These are phyloP conservation scores for Saccharomyces kudriavzevii DNA, from an alignment of 805 yeast genomes.

Conservation along the genomic window DNA sequence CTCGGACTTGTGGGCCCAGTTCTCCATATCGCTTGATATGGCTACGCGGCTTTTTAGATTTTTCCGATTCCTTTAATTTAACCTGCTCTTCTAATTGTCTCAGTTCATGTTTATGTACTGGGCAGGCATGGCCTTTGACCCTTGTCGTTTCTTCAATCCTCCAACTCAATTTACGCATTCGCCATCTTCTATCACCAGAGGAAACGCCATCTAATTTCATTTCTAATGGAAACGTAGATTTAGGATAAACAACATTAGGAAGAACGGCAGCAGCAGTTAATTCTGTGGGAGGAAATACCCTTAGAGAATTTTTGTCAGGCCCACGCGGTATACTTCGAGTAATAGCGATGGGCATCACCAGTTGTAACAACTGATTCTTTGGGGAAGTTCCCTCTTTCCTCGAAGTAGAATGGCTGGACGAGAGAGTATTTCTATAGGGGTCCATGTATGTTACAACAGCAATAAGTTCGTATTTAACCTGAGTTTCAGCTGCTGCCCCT, in stretches of 20 bases:
- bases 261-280: slow-evolving; percentile 79
- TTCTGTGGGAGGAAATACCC: slow-evolving; percentile 94
- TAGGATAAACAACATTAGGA: slow-evolving; percentile 85
- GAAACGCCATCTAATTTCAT: slow-evolving; percentile 68
- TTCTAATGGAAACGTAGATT: slow-evolving; percentile 77
- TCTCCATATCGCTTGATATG: slow-evolving; percentile 33
- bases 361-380: slow-evolving; percentile 32
- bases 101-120: slow-evolving; percentile 45
- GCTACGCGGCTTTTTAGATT: slow-evolving; percentile 22
- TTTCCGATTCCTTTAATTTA: slow-evolving; percentile 34
- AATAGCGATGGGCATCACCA: slow-evolving; percentile 59
- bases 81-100: slow-evolving; percentile 23
- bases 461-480: slow-evolving; percentile 66
- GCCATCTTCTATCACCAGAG: slow-evolving; percentile 63
- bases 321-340: slow-evolving; percentile 73
- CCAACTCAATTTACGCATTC: slow-evolving; percentile 87
- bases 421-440: slow-evolving; percentile 10
- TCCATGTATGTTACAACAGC: slow-evolving; percentile 47
- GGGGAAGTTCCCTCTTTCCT: slow-evolving; percentile 9
- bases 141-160: slow-evolving; percentile 76
- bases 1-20: slow-evolving; percentile 32
- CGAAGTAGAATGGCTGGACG: slow-evolving; percentile 9
- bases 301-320: slow-evolving; percentile 74
- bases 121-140: slow-evolving; percentile 52
- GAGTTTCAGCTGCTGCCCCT: slow-evolving; percentile 44